Evolutionary conservation across 805 yeast genomes (phyloP).

Genomic region (Starmerella potacharoeniae): DNA sequence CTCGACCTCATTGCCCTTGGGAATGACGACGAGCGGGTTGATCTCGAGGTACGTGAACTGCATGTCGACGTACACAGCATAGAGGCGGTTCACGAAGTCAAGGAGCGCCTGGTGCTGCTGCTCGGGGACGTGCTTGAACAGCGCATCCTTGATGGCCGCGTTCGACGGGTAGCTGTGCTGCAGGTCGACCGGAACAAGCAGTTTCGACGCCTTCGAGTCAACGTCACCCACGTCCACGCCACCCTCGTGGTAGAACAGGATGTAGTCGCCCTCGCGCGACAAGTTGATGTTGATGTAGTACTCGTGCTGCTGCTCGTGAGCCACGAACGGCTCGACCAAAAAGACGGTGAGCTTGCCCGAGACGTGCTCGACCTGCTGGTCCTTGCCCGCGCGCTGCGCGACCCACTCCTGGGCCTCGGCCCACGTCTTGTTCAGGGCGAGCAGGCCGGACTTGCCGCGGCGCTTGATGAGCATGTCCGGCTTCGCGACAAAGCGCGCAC

Average conservation of each 20-base stretch:
- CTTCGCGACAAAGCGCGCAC: conserved; percentile 36
- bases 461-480: conserved; percentile 39
- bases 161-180: conserved; percentile 33
- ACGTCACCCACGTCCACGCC: conserved; percentile 41
- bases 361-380: conserved; percentile 33
- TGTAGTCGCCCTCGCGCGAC: conserved; percentile 39
- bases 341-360: conserved; percentile 33
- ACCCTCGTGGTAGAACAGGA: conserved; percentile 39
- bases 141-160: conserved; percentile 27
- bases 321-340: conserved; percentile 39
- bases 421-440: conserved; percentile 37
- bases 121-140: conserved; percentile 33
- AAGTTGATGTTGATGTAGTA: conserved; percentile 40
- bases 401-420: conserved; percentile 35
- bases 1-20: conserved; percentile 31
- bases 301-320: conserved; percentile 37
- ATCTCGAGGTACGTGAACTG: conserved; percentile 39
- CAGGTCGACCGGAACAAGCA: conserved; percentile 36
- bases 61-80: conserved; percentile 38
- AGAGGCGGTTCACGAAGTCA: conserved; percentile 37
- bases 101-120: conserved; percentile 33
- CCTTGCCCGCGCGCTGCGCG: conserved; percentile 33
- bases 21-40: conserved; percentile 38
- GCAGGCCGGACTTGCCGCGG: conserved; percentile 36
- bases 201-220: conserved; percentile 36